These are phyloP conservation scores for Aplosporella prunicola DNA, from an alignment of 2,329 filamentous ascomycete genomes.

Conservation along the genomic window DNA sequence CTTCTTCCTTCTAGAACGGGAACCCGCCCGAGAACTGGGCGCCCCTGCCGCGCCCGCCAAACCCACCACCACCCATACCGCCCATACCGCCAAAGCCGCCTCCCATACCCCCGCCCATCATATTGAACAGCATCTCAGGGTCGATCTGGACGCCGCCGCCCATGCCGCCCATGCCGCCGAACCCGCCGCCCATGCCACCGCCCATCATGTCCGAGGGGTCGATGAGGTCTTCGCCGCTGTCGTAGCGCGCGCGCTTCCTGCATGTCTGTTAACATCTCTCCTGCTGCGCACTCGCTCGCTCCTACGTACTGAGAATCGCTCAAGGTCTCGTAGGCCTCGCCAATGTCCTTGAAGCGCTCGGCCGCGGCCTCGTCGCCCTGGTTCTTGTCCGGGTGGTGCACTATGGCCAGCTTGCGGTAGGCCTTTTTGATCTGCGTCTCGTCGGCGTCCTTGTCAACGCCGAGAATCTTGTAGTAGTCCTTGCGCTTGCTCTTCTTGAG, in stretches of 20 bases:
- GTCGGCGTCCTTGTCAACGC: constrained; percentile 72
- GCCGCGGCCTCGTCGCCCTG: constrained; percentile 75
- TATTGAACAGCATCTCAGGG: constrained; percentile 20
- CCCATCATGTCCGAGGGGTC: constrained; percentile 82
- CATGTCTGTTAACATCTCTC: no score
- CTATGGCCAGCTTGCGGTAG: constrained; percentile 87
- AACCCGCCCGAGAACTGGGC: constrained; percentile 5
- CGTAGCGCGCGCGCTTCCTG: constrained; percentile 81
- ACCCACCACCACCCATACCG: not conserved
- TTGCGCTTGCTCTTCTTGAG: constrained; percentile 96
- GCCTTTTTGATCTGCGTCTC: constrained; percentile 90
- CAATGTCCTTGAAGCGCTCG: constrained; percentile 93
- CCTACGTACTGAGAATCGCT: constrained; percentile 80
- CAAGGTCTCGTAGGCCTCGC: constrained; percentile 92
- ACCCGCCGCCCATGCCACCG: constrained; percentile 44
- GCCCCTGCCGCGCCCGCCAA: constrained; percentile 7
- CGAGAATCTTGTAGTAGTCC: constrained; percentile 98
- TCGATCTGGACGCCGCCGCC: constrained; percentile 42
- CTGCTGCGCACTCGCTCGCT: no score
- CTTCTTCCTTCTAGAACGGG: constrained; percentile 9
- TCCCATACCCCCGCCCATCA: constrained; percentile 7
- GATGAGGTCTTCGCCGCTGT: constrained; percentile 83
- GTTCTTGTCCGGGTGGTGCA: constrained; percentile 97
- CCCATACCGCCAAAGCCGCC: constrained; percentile 3
- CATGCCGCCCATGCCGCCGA: constrained; percentile 18